Base-by-base conservation (phyloP, 2,329 filamentous ascomycete genomes). In the Penicillium sp. region DNA sequence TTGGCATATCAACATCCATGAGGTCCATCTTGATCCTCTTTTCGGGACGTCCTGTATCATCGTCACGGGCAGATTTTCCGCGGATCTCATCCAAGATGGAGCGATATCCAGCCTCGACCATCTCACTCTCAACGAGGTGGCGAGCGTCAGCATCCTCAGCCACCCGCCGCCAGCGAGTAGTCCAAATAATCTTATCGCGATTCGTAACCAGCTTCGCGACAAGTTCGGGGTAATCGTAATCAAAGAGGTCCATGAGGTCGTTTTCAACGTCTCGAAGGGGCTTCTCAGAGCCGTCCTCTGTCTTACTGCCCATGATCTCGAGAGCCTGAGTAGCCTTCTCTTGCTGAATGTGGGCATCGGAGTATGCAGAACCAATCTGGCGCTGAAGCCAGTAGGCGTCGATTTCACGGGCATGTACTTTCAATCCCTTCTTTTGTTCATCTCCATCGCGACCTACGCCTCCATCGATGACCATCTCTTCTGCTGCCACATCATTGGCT, bases 361-460 rank as follows among this genome's bases (percentile, higher is more conserved):
- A 86, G 73, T 98, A 98, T 3, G 97, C 83, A 46, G 86, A 84
- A 60, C 94, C 94, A 57, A 99, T 93, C 73, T 97, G 91, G 66
- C 95, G 87, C 78, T 98, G 95, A 63, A 99, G 79, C 95, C 95
- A 99, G 79, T 94, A 99, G 9, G 94, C 94, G 76, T 99, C 95
- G 66, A 99, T 96, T 61, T 97, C 93, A 67, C 94, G 89, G 53
- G 92, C 92, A 19, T 91, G 84, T 60, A 99, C 87, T 53, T 88
- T 86, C 50, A 84, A 72, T 54, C 77, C 77, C 71, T 82, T 82
- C 56, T 78, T 78, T 66, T 80, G 78, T 69, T 73, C 71, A 76
- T 72, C 82, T 41, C 80, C 79, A 60, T 79, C 79, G 23, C 64
- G 66, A 23, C 63, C 67, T 35, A 84, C 75, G 8, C 84, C 88